These are phyloP conservation scores for Marchantia paleacea DNA, from an alignment of 225 moss, liverwort and hornwort species.

Conservation along the genomic window DNA sequence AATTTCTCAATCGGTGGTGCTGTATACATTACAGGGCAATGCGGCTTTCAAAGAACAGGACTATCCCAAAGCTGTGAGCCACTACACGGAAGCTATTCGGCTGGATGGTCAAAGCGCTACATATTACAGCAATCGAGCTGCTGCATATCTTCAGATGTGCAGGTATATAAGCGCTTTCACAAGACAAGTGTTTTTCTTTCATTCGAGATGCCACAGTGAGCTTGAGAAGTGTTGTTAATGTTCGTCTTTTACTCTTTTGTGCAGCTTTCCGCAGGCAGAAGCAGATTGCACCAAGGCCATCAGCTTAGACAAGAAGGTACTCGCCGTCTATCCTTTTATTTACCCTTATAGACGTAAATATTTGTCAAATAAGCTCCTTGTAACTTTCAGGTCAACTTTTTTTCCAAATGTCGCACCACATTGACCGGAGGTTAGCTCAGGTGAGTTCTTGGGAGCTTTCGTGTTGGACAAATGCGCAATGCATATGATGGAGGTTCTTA, in stretches of 20 bases:
- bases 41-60: constrained; percentile 85
- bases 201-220: too few relatives aligned
- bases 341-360: too few relatives aligned
- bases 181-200: too few relatives aligned
- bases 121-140: constrained; percentile 89
- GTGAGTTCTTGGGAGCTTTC: too few relatives aligned
- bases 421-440: too few relatives aligned
- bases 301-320: constrained; percentile 83
- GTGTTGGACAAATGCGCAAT: neutral
- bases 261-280: constrained; percentile 90
- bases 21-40: constrained; percentile 57
- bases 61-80: constrained; percentile 65
- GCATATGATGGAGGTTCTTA: neutral
- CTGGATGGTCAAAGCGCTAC: constrained; percentile 74
- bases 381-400: too few relatives aligned
- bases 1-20: neutral
- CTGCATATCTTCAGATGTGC: constrained; percentile 86
- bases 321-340: neutral
- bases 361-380: too few relatives aligned
- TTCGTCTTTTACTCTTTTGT: neutral
- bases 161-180: constrained; percentile 32
- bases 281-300: constrained; percentile 91
- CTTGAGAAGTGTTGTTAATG: too few relatives aligned
- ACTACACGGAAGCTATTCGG: constrained; percentile 87
- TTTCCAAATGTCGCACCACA: too few relatives aligned